These are phyloP conservation scores for Kalmusia sp. DNA, from an alignment of 2,329 filamentous ascomycete genomes.

Conservation along the genomic window DNA sequence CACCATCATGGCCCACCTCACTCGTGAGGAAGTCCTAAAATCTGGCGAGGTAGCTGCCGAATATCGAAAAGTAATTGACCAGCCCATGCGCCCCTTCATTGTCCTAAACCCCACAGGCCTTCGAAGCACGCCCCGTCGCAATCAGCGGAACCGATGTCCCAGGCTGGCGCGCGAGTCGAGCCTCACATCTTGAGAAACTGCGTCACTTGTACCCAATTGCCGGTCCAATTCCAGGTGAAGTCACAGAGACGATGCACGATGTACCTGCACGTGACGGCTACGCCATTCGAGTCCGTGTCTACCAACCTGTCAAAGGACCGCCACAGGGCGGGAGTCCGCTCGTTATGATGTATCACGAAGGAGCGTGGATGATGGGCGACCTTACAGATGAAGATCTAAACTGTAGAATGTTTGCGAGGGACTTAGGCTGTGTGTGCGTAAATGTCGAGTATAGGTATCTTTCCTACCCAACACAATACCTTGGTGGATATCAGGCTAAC, in stretches of 20 bases:
- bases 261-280: slow-evolving; percentile 33
- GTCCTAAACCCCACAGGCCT: slow-evolving; percentile 21
- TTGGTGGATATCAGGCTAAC: background rate
- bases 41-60: slow-evolving; percentile 25
- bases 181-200: slow-evolving; percentile 33
- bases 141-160: slow-evolving; percentile 26
- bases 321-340: slow-evolving; percentile 32
- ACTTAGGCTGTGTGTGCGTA: slow-evolving; percentile 52
- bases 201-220: slow-evolving; percentile 41
- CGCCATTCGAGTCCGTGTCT: slow-evolving; percentile 33
- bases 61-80: slow-evolving; percentile 27
- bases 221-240: slow-evolving; percentile 36
- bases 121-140: slow-evolving; percentile 29
- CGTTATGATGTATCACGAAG: slow-evolving; percentile 51
- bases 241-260: slow-evolving; percentile 35
- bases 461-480: background rate
- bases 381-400: slow-evolving; percentile 52
- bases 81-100: background rate
- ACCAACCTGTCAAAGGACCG: slow-evolving; percentile 29
- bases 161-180: slow-evolving; percentile 26
- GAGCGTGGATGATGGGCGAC: slow-evolving; percentile 54
- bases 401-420: slow-evolving; percentile 48
- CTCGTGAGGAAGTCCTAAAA: slow-evolving; percentile 30
- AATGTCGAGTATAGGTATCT: slow-evolving; percentile 58
- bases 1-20: slow-evolving; percentile 38